Percentiles rank a stretch among this genome's conserved stretches.
These are phyloP conservation scores for Lasiosphaeria hispida DNA, from an alignment of 495 filamentous ascomycete species.

Conservation along the genomic window DNA sequence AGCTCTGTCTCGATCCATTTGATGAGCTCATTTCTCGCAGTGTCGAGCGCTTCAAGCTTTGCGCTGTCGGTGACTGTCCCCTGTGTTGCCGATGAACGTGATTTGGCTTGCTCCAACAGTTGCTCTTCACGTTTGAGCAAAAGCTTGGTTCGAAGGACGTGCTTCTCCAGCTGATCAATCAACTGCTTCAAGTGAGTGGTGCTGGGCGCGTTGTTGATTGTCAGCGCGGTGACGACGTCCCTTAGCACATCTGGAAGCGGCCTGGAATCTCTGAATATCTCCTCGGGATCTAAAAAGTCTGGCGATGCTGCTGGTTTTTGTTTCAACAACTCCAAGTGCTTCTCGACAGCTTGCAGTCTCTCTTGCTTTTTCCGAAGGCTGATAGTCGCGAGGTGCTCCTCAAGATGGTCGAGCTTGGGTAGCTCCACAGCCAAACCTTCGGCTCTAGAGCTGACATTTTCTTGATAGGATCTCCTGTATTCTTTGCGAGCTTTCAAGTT, in stretches of 20 bases:
- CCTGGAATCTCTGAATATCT: constrained; percentile 42
- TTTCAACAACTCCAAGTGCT: constrained; percentile 44
- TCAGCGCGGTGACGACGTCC: constrained; percentile 44
- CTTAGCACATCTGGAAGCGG: constrained; percentile 48
- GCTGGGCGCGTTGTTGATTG: constrained; percentile 31
- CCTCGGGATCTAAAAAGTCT: constrained; percentile 45
- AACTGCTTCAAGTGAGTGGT: constrained; percentile 46
- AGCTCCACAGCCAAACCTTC: neutral
- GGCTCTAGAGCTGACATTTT: constrained; percentile 8
- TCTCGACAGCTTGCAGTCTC: constrained; percentile 48
- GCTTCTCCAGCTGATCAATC: constrained; percentile 61
- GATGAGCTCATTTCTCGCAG: constrained; percentile 63
- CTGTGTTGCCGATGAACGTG: constrained; percentile 31
- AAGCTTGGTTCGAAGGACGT: constrained; percentile 61
- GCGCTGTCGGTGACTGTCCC: constrained; percentile 32
- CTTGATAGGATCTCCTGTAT: constrained; percentile 35
- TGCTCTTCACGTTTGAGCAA: constrained; percentile 61
- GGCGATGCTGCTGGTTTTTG: constrained; percentile 54
- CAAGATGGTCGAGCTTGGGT: constrained; percentile 34
- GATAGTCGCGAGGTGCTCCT: constrained; percentile 48
- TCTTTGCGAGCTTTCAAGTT: constrained; percentile 55
- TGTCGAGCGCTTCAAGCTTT: constrained; percentile 48
- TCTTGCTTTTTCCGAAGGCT: constrained; percentile 54
- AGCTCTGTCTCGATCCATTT: constrained; percentile 71
- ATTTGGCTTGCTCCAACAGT: constrained; percentile 56